phyloP scores from a whole-genome alignment of 148 eudicot genomes.

The Beta vulgaris region DNA sequence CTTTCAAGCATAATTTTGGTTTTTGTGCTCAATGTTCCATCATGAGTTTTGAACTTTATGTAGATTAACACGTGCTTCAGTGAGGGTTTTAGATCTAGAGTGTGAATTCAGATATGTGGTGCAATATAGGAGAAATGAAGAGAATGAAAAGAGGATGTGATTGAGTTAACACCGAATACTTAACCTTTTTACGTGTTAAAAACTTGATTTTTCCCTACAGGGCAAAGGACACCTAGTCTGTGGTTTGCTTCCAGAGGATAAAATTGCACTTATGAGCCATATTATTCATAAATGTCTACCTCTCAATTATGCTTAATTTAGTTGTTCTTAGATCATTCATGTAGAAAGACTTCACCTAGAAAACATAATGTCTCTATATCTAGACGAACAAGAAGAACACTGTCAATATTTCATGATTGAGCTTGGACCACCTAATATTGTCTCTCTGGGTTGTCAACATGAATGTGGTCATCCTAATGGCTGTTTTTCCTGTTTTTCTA shows the following conservation, averaged over 20 bases:
- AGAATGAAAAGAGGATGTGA: not conserved
- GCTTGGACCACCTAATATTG: not conserved
- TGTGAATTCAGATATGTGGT: not conserved
- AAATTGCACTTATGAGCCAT: no score
- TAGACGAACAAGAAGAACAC: not conserved
- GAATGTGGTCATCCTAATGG: slow-evolving; percentile 1
- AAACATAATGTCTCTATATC: not conserved
- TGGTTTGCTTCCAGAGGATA: no score
- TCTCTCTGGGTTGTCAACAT: not conserved
- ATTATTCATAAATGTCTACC: no score
- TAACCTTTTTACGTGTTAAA: not conserved
- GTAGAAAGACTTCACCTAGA: no score
- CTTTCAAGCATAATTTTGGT: not conserved
- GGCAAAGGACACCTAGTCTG: not conserved
- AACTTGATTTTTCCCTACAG: not conserved
- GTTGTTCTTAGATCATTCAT: no score
- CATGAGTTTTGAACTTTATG: not conserved
- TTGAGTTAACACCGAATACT: not conserved
- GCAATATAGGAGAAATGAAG: not conserved
- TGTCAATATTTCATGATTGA: not conserved
- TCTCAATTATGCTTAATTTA: no score
- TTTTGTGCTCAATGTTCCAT: not conserved
- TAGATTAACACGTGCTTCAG: not conserved
- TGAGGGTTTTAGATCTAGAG: not conserved
- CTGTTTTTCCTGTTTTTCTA: slow-evolving; percentile 17